phyloP scores from a whole-genome alignment of 1,284 basidiomycete species.

The Mycena sp. region DNA sequence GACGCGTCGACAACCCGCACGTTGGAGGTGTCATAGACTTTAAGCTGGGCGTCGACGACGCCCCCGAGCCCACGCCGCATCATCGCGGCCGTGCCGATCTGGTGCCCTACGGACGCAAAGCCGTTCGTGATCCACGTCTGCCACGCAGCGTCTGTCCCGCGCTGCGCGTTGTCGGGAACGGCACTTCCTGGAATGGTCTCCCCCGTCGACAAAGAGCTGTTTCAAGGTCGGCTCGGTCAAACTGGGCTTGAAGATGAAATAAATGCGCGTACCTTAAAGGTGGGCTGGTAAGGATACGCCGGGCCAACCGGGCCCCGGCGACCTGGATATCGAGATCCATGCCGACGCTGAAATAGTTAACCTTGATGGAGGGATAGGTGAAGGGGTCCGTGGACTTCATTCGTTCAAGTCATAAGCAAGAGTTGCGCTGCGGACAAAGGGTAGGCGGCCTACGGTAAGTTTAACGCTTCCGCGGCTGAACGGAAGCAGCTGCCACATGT shows the following conservation, averaged over 20 bases:
- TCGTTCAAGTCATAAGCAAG: background rate
- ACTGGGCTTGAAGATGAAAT: background rate
- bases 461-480: slow-evolving; percentile 62
- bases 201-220: slow-evolving; percentile 44
- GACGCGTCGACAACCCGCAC: slow-evolving; percentile 61
- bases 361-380: slow-evolving; percentile 53
- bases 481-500: slow-evolving; percentile 63
- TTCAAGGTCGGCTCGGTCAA: background rate
- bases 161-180: slow-evolving; percentile 51
- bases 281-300: slow-evolving; percentile 51
- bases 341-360: slow-evolving; percentile 59
- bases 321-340: slow-evolving; percentile 61
- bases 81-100: slow-evolving; percentile 70
- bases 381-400: slow-evolving; percentile 55
- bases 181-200: slow-evolving; percentile 50
- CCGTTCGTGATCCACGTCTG: slow-evolving; percentile 51
- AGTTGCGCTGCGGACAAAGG: background rate
- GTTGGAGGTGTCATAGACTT: slow-evolving; percentile 59
- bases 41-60: slow-evolving; percentile 51
- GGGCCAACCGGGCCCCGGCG: slow-evolving; percentile 53
- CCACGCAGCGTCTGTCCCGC: slow-evolving; percentile 56
- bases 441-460: slow-evolving; percentile 49
- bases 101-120: slow-evolving; percentile 58
- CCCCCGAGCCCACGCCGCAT: slow-evolving; percentile 65
- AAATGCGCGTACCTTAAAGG: slow-evolving; percentile 49